Evolutionary conservation across 441 rosid genomes (phyloP).

Genomic region (Eruca vesicaria): DNA sequence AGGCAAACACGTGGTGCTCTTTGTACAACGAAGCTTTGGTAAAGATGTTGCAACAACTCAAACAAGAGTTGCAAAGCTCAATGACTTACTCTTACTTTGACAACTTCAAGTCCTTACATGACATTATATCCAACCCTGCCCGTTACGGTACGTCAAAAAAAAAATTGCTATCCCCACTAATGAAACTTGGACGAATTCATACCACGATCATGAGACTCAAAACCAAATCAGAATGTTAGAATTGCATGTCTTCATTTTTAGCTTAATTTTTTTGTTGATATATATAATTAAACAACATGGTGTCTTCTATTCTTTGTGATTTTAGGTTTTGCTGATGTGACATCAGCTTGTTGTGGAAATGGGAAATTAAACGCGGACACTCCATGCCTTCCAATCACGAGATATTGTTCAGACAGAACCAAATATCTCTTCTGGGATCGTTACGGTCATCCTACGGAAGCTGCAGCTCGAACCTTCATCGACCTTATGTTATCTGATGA

Average conservation of each 20-base stretch:
- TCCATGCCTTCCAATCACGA: slow-evolving; percentile 61
- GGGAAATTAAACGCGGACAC: slow-evolving; percentile 56
- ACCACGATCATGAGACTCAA: not conserved
- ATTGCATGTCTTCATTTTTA: not conserved
- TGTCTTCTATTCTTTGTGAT: not conserved
- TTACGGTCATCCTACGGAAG: slow-evolving; percentile 49
- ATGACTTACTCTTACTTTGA: slow-evolving; percentile 57
- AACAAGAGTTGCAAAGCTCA: slow-evolving; percentile 42
- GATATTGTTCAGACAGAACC: slow-evolving; percentile 60
- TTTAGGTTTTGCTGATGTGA: slow-evolving; percentile 45
- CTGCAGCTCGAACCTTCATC: slow-evolving; percentile 29
- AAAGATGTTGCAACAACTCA: slow-evolving; percentile 42
- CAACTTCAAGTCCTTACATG: slow-evolving; percentile 37
- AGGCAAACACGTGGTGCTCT: slow-evolving; percentile 39
- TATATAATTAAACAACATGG: not conserved
- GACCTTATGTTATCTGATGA: slow-evolving; percentile 20
- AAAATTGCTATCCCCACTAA: not conserved
- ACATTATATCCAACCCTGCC: slow-evolving; percentile 49
- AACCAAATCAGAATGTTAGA: not conserved
- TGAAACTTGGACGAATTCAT: not conserved
- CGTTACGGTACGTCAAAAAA: not conserved
- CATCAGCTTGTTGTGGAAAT: slow-evolving; percentile 79
- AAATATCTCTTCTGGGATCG: slow-evolving; percentile 79
- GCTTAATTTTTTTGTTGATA: not conserved
- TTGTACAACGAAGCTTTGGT: slow-evolving; percentile 46